These are phyloP conservation scores for Talaromyces islandicus DNA, from an alignment of 2,329 filamentous ascomycete genomes.

Conservation along the genomic window DNA sequence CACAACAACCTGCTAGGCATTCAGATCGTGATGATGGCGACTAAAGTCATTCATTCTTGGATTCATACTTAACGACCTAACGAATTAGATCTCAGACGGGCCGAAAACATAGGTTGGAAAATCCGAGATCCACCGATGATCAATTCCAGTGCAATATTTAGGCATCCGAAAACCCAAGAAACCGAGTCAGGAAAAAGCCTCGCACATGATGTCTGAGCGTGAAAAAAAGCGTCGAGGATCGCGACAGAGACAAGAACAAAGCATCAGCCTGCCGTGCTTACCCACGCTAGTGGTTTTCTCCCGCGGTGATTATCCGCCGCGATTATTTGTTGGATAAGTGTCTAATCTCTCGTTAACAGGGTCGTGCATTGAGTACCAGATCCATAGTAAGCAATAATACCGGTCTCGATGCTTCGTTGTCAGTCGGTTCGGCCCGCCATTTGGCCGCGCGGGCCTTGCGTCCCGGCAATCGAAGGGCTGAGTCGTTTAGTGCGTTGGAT, in stretches of 20 bases:
- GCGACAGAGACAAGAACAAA: not conserved
- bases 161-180: not conserved
- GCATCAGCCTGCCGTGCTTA: not conserved
- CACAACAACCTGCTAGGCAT: not conserved
- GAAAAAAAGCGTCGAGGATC: not conserved
- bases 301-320: not conserved
- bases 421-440: not conserved
- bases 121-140: not conserved
- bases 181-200: not conserved
- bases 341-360: not conserved
- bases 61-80: not conserved
- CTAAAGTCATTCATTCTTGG: not conserved
- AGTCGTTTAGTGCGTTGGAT: not conserved
- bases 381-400: not conserved
- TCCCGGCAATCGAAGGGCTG: not conserved
- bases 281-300: not conserved
- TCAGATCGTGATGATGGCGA: not conserved
- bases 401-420: not conserved
- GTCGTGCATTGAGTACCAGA: not conserved
- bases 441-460: not conserved
- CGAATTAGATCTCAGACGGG: not conserved
- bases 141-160: not conserved
- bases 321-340: not conserved
- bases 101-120: not conserved
- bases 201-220: not conserved